phyloP scores from a whole-genome alignment of 2,329 filamentous ascomycete species.

The Ramularia collo-cygni region DNA sequence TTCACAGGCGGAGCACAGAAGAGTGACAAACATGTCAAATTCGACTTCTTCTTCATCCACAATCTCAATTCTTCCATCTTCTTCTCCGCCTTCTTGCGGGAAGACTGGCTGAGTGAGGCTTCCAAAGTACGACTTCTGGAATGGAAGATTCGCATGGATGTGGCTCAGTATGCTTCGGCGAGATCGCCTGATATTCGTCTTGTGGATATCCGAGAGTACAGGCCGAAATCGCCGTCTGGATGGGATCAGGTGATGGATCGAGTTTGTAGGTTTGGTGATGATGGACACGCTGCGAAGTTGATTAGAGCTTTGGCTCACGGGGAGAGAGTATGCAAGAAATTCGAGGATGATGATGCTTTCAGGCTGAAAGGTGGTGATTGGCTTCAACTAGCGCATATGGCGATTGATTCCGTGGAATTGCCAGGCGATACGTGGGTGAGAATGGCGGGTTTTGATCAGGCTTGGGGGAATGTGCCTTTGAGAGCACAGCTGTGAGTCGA shows the following conservation, averaged over 20 bases:
- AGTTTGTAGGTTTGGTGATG: constrained; percentile 52
- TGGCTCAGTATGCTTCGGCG: constrained; percentile 66
- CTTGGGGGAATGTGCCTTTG: constrained; percentile 48
- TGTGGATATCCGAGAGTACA: constrained; percentile 55
- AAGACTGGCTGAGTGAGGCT: constrained; percentile 52
- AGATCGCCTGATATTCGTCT: constrained; percentile 54
- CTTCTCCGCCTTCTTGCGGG: constrained; percentile 54
- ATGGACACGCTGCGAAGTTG: constrained; percentile 76
- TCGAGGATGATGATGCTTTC: constrained; percentile 40
- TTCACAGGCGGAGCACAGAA: constrained; percentile 57
- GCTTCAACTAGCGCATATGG: constrained; percentile 54
- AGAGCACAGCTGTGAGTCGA: constrained; percentile 19
- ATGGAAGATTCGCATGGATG: constrained; percentile 71
- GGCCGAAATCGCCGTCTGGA: constrained; percentile 39
- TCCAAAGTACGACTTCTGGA: constrained; percentile 66
- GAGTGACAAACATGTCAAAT: constrained; percentile 59
- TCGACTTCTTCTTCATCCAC: constrained; percentile 75
- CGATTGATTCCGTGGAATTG: constrained; percentile 55
- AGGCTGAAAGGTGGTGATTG: constrained; percentile 52
- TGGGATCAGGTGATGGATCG: constrained; percentile 42
- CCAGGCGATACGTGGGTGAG: constrained; percentile 53
- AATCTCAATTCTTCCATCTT: constrained; percentile 72
- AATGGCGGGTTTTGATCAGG: constrained; percentile 56
- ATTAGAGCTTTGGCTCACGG: constrained; percentile 63
- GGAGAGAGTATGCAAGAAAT: constrained; percentile 45